A percentile compares a stretch with the other conserved stretches of the same genome.
Evolutionary conservation across 768 basidiomycete species (phyloP).

Genomic region (Paxillus rubicundulus): DNA sequence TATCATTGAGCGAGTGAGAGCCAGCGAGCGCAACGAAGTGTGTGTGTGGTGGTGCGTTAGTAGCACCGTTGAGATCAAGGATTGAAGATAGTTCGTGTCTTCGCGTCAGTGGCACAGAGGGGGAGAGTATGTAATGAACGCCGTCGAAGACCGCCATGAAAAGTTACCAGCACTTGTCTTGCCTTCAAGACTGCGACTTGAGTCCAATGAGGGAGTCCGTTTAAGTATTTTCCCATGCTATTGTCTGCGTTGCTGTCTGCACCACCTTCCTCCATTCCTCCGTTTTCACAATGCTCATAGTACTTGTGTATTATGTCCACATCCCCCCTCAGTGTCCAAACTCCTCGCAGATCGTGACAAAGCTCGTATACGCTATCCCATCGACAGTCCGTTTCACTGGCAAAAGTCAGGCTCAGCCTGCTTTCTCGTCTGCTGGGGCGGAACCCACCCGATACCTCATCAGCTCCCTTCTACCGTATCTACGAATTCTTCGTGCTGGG

Average conservation of each 20-base stretch:
- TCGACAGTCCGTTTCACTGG: background rate
- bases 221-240: too few species aligned
- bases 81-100: slow-evolving; percentile 44
- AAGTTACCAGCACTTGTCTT: too few species aligned
- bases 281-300: too few species aligned
- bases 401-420: background rate
- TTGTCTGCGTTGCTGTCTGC: too few species aligned
- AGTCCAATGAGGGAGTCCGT: too few species aligned
- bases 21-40: slow-evolving; percentile 51
- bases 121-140: slow-evolving; percentile 48
- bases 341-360: slow-evolving; percentile 2
- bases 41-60: slow-evolving; percentile 47
- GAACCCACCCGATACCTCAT: slow-evolving; percentile 26
- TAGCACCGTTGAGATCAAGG: slow-evolving; percentile 56
- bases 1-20: slow-evolving; percentile 41
- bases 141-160: slow-evolving; percentile 39
- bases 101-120: slow-evolving; percentile 43
- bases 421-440: slow-evolving; percentile 1
- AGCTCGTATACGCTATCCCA: background rate
- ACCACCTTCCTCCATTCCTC: too few species aligned
- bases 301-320: too few species aligned
- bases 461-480: slow-evolving; percentile 35
- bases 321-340: background rate
- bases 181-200: too few species aligned
- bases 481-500: slow-evolving; percentile 31